These are phyloP conservation scores for Marasmius tenuissimus DNA, from an alignment of 1,284 basidiomycete genomes.

Conservation along the genomic window DNA sequence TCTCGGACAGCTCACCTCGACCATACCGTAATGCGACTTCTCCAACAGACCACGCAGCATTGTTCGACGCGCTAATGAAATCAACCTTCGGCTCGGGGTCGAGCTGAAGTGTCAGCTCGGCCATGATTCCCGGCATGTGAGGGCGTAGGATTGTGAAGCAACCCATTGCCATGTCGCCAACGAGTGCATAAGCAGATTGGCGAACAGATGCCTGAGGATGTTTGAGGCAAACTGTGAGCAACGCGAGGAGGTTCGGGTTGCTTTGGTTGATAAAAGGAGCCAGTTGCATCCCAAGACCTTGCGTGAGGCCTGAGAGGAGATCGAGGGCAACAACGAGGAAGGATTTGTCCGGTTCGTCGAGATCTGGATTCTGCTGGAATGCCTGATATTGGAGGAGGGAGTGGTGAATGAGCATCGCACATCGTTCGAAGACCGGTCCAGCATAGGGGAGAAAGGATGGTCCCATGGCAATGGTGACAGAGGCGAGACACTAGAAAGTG, in stretches of 20 bases:
- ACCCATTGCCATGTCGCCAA: slow-evolving; percentile 97
- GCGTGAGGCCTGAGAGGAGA: slow-evolving; percentile 92
- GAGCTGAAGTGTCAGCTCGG: slow-evolving; percentile 87
- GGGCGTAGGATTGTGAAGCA: slow-evolving; percentile 87
- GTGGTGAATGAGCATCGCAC: slow-evolving; percentile 82
- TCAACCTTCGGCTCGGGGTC: slow-evolving; percentile 89
- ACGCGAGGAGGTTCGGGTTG: slow-evolving; percentile 75
- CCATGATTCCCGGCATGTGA: slow-evolving; percentile 86
- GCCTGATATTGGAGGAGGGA: slow-evolving; percentile 82
- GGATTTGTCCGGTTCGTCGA: slow-evolving; percentile 92
- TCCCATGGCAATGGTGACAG: slow-evolving; percentile 96
- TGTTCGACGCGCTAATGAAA: slow-evolving; percentile 97
- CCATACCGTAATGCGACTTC: slow-evolving; percentile 93
- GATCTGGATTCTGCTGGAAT: slow-evolving; percentile 81
- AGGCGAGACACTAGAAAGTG: slow-evolving; percentile 83
- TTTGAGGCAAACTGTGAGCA: slow-evolving; percentile 86
- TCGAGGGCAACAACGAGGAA: slow-evolving; percentile 98
- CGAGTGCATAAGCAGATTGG: slow-evolving; percentile 95
- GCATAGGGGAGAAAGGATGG: slow-evolving; percentile 90
- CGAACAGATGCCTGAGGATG: slow-evolving; percentile 94
- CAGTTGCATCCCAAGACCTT: slow-evolving; percentile 84
- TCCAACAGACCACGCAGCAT: slow-evolving; percentile 99
- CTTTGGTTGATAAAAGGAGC: slow-evolving; percentile 67
- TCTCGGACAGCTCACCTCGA: slow-evolving; percentile 46
- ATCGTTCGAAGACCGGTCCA: slow-evolving; percentile 91